These are phyloP conservation scores for Cinnamomum micranthum DNA, from an alignment of 164 flowering plant species.

Conservation along the genomic window DNA sequence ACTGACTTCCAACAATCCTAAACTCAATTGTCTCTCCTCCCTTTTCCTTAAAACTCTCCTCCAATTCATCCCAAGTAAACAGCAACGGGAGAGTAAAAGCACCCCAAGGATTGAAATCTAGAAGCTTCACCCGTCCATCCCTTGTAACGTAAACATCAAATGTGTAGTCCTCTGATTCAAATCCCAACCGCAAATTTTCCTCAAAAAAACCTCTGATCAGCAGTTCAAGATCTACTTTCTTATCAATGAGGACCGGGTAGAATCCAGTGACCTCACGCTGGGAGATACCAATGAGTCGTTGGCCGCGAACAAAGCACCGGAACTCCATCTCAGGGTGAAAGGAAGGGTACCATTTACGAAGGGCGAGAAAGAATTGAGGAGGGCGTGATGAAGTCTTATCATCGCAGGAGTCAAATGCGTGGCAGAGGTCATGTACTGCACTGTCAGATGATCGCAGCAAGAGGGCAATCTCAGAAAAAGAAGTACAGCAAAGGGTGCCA, in stretches of 20 bases:
- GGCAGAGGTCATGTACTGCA: conserved; percentile 68
- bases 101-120: conserved; percentile 93
- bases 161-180: conserved; percentile 63
- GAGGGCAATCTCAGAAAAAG: conserved; percentile 76
- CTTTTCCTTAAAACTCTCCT: conserved; percentile 17
- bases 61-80: conserved; percentile 86
- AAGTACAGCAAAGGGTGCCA: conserved; percentile 63
- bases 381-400: conserved; percentile 57
- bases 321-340: conserved; percentile 82
- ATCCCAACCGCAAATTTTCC: conserved; percentile 36
- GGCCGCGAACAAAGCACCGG: conserved; percentile 65
- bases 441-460: conserved; percentile 75
- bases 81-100: conserved; percentile 71
- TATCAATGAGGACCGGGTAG: conserved; percentile 61
- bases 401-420: conserved; percentile 77
- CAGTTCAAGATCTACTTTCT: conserved; percentile 33
- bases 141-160: conserved; percentile 79
- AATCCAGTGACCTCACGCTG: conserved; percentile 85
- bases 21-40: conserved; percentile 36
- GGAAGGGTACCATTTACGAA: conserved; percentile 79
- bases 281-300: conserved; percentile 59
- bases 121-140: conserved; percentile 58
- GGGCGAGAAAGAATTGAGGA: conserved; percentile 59
- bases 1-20: conserved; percentile 65
- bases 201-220: conserved; percentile 46